phyloP scores from a whole-genome alignment of 257 asterid species.

The Paraleonurus japonicus region DNA sequence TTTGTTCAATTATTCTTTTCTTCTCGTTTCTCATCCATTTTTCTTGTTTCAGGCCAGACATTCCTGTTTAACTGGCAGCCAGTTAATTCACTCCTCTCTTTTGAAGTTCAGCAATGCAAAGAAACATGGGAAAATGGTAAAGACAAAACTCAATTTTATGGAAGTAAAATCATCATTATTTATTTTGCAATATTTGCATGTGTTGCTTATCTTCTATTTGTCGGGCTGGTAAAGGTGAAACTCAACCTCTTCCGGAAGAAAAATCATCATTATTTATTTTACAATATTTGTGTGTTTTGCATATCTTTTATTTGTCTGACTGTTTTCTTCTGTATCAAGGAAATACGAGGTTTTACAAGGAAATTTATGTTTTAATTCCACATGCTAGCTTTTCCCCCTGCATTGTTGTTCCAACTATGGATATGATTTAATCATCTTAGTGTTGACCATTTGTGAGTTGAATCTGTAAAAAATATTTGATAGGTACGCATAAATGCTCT shows the following conservation, averaged over 20 bases:
- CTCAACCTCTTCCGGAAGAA: conserved; percentile 3
- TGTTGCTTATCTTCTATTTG: neutral
- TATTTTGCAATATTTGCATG: neutral
- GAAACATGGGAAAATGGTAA: conserved; percentile 64
- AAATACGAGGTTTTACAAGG: neutral
- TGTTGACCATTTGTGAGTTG: conserved; percentile 13
- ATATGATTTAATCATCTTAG: conserved; percentile 1
- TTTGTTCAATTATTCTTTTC: neutral
- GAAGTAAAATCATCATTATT: conserved; percentile 13
- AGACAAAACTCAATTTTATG: neutral
- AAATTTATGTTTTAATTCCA: neutral
- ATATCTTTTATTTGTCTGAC: neutral
- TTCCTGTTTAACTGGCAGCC: conserved; percentile 41
- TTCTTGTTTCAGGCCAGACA: conserved; percentile 54
- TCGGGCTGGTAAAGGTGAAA: conserved; percentile 34
- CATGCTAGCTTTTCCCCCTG: neutral
- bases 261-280: conserved; percentile 7
- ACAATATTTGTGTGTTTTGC: neutral
- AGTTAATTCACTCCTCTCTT: conserved; percentile 43
- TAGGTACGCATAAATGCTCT: conserved; percentile 65
- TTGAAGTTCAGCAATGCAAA: conserved; percentile 47
- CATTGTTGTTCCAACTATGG: neutral
- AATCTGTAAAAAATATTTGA: conserved; percentile 15
- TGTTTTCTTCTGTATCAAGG: conserved; percentile 15
- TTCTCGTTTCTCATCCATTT: conserved; percentile 14